Evolutionary conservation across 768 basidiomycete genomes (phyloP).

Genomic region (Lactifluus rugatus): DNA sequence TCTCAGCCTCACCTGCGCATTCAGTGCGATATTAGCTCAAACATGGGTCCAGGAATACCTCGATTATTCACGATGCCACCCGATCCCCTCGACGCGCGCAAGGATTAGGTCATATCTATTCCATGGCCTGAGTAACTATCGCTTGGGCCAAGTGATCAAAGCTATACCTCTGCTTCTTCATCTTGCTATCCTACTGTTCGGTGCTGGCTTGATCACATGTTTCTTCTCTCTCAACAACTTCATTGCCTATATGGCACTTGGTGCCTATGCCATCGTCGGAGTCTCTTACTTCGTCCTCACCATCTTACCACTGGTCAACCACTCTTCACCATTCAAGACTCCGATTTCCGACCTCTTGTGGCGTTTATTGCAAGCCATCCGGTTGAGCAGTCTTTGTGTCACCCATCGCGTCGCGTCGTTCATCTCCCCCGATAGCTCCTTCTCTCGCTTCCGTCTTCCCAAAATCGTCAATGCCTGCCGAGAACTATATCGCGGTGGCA

Average conservation of each 20-base stretch:
- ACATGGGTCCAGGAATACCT: slow-evolving; percentile 11
- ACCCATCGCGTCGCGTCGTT: background rate
- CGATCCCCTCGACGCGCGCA: slow-evolving; percentile 10
- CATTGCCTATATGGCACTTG: slow-evolving; percentile 5
- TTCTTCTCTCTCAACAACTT: slow-evolving; percentile 10
- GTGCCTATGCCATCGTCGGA: background rate
- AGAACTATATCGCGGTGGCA: slow-evolving; percentile 11
- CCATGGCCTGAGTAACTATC: slow-evolving; percentile 1
- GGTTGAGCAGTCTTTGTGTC: background rate
- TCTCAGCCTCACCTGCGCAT: slow-evolving; percentile 5
- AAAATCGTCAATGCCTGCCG: background rate
- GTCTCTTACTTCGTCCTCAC: slow-evolving; percentile 3
- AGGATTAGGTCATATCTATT: slow-evolving; percentile 14
- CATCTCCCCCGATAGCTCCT: background rate
- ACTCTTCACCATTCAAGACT: slow-evolving; percentile 16
- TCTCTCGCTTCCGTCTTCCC: slow-evolving; percentile 5
- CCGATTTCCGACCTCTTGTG: slow-evolving; percentile 11
- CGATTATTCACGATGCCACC: background rate
- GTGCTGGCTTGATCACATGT: slow-evolving; percentile 9
- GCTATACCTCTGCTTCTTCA: slow-evolving; percentile 13
- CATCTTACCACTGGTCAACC: slow-evolving; percentile 7
- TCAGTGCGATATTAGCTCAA: slow-evolving; percentile 6
- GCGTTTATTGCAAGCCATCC: background rate
- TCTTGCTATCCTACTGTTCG: slow-evolving; percentile 13
- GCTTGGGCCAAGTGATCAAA: background rate